Evolutionary conservation across 164 flowering plant genomes (phyloP), one percentile per base, ranked within the genome.

Genomic region (Protea cynaroides): DNA sequence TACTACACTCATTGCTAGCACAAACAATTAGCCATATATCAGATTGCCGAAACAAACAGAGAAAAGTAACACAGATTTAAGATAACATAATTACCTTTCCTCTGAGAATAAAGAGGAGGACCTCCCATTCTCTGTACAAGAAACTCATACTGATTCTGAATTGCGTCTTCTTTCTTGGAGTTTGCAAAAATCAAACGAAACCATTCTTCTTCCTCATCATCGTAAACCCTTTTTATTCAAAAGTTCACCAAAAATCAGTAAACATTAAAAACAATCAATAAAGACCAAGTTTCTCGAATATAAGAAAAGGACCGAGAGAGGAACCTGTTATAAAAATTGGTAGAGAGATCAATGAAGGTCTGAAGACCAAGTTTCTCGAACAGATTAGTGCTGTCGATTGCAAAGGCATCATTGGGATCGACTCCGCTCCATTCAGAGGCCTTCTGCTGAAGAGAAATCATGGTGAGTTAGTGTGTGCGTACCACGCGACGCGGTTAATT

Each of bases 101-200:
- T 77, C 71, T 87, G 88, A 61, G 90, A 84, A 73, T 75, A 92
- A 43, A 92, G 76, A 57, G 93, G 82, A 51, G 96, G 98, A 4
- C 98, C 98, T 58, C 96, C 98, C 98, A 90, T 92, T 72, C 98
- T 76, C 75, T 92, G 98, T 69, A 86, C 96, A 69, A 92, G 87
- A 73, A 92, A 92, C 74, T 92, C 98, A 46, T 90, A 92, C 55
- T 92, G 98, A 58, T 92, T 92, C 71, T 73, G 90, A 58, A 92
- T 92, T 1, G 96, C 98, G 50, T 92, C 96, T 72, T 92, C 96
- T 70, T 90, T 92, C 62, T 68, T 82, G 1, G 98, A 92, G 68
- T 79, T 76, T 0, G 86, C 85, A 64, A 92, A 92, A 17, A 92
- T 88, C 40, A 86, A 80, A 18, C 92, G 78, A 66, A 92, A 92